Percentiles rank a stretch among this genome's conserved stretches.
phyloP scores from a whole-genome alignment of 2,329 filamentous ascomycete genomes.

The Drechslerella dactyloides region DNA sequence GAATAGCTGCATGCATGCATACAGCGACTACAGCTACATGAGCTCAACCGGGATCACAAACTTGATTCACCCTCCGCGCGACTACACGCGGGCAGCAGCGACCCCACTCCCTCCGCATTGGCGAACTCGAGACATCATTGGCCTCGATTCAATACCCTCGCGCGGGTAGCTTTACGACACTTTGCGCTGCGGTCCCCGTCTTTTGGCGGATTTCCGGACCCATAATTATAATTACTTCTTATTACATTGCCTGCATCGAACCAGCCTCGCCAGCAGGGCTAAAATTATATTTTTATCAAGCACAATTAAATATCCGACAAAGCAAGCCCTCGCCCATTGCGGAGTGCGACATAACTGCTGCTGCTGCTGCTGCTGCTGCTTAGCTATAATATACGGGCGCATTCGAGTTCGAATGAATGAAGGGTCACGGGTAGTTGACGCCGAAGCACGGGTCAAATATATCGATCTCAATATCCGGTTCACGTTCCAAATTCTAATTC shows the following conservation, averaged over 20 bases:
- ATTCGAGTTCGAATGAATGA: slow-evolving; percentile 24
- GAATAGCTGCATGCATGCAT: not conserved
- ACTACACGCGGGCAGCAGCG: not conserved
- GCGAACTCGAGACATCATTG: not conserved
- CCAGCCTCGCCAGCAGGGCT: not conserved
- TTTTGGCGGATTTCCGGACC: slow-evolving; percentile 31
- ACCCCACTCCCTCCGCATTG: not conserved
- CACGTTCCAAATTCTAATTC: slow-evolving; percentile 10
- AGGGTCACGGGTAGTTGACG: slow-evolving; percentile 20
- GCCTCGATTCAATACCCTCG: not conserved
- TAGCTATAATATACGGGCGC: not conserved
- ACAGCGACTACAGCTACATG: slow-evolving; percentile 1
- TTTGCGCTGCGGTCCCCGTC: slow-evolving; percentile 23
- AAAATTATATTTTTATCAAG: slow-evolving; percentile 10
- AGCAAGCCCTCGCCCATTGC: slow-evolving; percentile 31
- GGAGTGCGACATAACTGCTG: not conserved
- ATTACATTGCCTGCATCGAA: slow-evolving; percentile 10
- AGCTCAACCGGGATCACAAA: not conserved
- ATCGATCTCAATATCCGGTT: slow-evolving; percentile 10
- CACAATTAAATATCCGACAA: slow-evolving; percentile 43
- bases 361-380: too few species aligned
- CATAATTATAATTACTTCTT: slow-evolving; percentile 14
- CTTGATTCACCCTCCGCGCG: not conserved
- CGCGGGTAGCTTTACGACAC: slow-evolving; percentile 10
- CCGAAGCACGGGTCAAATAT: slow-evolving; percentile 21